Base-by-base conservation (phyloP, 192 early-diverging fungal species). In the Backusella liffmaniae region DNA sequence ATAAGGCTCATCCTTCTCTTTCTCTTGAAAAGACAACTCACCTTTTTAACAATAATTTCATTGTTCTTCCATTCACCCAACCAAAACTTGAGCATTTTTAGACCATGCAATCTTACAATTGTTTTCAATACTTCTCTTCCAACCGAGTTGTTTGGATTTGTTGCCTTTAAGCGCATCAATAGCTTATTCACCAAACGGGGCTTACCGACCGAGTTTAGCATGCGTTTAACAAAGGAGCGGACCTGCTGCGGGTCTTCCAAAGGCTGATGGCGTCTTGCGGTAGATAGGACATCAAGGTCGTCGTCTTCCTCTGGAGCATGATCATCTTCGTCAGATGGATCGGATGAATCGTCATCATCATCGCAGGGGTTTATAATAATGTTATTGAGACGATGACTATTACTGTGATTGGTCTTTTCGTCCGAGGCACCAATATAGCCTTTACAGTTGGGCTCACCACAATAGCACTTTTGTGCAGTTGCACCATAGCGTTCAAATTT, bases 401-500 rank as follows among this genome's bases (percentile, higher is more conserved):
- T 85, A 18, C 84, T 85, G 68, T 86, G 82, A 56, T 87, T 85
- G 6, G 85, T 85, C 56, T 86, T 87, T 65, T 88, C 80, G 18
- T 88, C 87, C 7, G 93, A 92, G 1, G 94, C 96, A 18, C 98
- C 98, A 79, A 99, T 98, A 41, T 91, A 88, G 5, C 97, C 97
- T 66, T 89, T 91, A 78, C 98, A 99, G 56, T 90, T 90, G 8
- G 89, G 74, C 75, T 96, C 92, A 0, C 95, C 96, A 76, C 98
- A 99, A 75, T 90, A 96, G 80, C 98, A 99, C 15, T 87, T 86
- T 82, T 99, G 98, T 0, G 98, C 96, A 49, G 91, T 88, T 12
- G 92, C 88, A 88, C 94, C 94, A 84, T 89, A 96, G 70, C 96
- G 89, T 73, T 98, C 95, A 85, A 99, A 98, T 80, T 97, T 95